Base-by-base conservation (phyloP, 2,329 filamentous ascomycete genomes). In the Aspergillus ibericus region DNA sequence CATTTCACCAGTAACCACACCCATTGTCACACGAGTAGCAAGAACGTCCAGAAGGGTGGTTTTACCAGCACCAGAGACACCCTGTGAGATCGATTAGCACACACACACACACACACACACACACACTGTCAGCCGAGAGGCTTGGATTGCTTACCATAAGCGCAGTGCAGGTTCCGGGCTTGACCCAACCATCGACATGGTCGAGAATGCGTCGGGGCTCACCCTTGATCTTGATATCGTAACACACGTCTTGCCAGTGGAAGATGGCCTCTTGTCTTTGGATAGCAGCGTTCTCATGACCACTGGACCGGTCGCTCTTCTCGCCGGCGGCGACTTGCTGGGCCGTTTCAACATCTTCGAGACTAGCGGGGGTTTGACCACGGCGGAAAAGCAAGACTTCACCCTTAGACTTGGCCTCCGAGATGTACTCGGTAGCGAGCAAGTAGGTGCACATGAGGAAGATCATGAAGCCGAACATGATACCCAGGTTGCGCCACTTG, bases 11-110 rank as follows among this genome's bases (percentile, higher is more conserved):
- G 85, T 87, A 49, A 96, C 91, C 16, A 96, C 88, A 76, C 93
- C 93, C 87, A 95, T 93, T 0, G 90, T 92, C 10, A 89, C 89
- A 72, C 93, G 88, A 59, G 90, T 90, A 47, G 93, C 93, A 63
- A 97, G 82, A 35, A 91, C 90, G 75, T 96, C 91, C 32, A 97
- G 79, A 27, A 97, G 83, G 1, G 93, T 96, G 0, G 93, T 97
- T 76, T 97, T 97, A 59, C 93, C 93, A n/a, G 93, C 93, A 65
- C 93, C 92, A 32, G 89, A 92, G 7, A 93, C 91, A 78, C 92
- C 83, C 77, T 79, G 54, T n/a, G 16, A 27, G 65, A 50, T 1
- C 53, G 58, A 58, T 74, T 68, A 64, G 61, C 55, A 47, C 29
- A 13, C 4, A 22, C 12, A 46, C n/a, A 15, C 16, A 40, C 22